Base-by-base conservation (phyloP, 2,329 filamentous ascomycete genomes). In the Ophiocordyceps sinensis region DNA sequence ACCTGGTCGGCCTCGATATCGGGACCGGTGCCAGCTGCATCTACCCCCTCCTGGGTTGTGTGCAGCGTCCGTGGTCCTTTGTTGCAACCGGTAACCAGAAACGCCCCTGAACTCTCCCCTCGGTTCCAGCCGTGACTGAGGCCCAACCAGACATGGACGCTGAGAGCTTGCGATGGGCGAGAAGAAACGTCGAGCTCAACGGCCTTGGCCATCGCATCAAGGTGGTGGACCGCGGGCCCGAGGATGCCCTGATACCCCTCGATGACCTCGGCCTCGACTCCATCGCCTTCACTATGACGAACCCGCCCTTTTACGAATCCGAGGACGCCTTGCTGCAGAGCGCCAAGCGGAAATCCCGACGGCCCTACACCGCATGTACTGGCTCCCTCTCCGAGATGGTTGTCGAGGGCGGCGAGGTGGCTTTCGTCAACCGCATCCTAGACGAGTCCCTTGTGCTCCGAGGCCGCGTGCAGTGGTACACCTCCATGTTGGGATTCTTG, bases 301-400 rank as follows among this genome's bases (percentile, higher is more conserved):
- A 98, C 50, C 91, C 91, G 0, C 91, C 91, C 0, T 98, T 98
- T 63, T 96, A 95, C 64, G 60, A 68, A n/a, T 87, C 84, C 0
- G 63, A 72, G 3, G 61, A 70, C 5, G 86, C 93, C 39, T 74
- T 95, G 60, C 49, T 71, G 3, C 62, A 66, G 4, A 81, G 80
- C 2, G 81, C 84, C 0, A 58, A 66, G 14, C 60, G 70, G 31
- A 94, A 95, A 58, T 61, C 70, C 3, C 68, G 71, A 0, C 77
- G 77, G 0, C 82, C 88, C 0, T 75, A 75, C 42, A 82, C 83
- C 0, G 78, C 82, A 38, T 77, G 77, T 54, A 94, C 88, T 0
- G 91, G 89, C 7, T 74, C 82, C 0, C 70, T 76, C 1, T 68
- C 79, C 1, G 91, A 98, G 59, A 95, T 96, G 89, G 79, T 96